Evolutionary conservation across 352 stramenopile species (phyloP).

Genomic region (Peronosclerospora sorghi): DNA sequence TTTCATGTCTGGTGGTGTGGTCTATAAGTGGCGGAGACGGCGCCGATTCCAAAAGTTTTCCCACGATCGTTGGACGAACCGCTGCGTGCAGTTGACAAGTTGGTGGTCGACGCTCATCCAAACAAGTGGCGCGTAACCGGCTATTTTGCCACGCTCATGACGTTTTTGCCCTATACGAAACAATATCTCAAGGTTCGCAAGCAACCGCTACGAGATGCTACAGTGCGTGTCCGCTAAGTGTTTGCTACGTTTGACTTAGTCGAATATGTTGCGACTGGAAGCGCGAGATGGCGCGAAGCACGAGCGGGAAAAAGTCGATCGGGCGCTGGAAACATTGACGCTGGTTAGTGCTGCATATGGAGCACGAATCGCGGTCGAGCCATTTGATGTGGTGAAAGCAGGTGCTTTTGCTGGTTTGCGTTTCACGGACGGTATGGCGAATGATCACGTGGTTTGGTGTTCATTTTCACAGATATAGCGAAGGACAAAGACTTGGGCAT

Average conservation of each 20-base stretch:
- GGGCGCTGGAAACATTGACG: conserved; percentile 16
- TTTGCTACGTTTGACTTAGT: conserved; percentile 20
- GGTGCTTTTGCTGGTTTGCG: conserved; percentile 24
- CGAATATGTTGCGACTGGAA: conserved; percentile 79
- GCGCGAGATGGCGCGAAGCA: conserved; percentile 49
- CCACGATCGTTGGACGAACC: conserved; percentile 66
- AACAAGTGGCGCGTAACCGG: conserved; percentile 85
- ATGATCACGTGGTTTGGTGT: not conserved
- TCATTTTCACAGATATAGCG: conserved; percentile 26
- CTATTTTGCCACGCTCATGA: conserved; percentile 83
- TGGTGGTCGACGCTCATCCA: conserved; percentile 74
- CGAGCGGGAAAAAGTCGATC: conserved; percentile 53
- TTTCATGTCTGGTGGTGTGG: not conserved
- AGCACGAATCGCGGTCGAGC: conserved; percentile 17
- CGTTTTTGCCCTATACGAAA: conserved; percentile 82
- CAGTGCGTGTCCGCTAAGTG: not conserved
- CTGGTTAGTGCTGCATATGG: conserved; percentile 32
- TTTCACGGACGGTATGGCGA: too few species aligned
- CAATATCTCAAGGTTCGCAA: conserved; percentile 65
- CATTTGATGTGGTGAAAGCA: conserved; percentile 45
- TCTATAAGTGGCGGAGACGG: conserved; percentile 31
- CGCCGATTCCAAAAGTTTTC: conserved; percentile 74
- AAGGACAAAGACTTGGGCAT: conserved; percentile 45
- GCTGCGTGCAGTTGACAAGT: conserved; percentile 62
- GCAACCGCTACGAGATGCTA: not conserved